Conservation (phyloP, 345 rosid species). For the Barbarea vulgaris region DNA sequence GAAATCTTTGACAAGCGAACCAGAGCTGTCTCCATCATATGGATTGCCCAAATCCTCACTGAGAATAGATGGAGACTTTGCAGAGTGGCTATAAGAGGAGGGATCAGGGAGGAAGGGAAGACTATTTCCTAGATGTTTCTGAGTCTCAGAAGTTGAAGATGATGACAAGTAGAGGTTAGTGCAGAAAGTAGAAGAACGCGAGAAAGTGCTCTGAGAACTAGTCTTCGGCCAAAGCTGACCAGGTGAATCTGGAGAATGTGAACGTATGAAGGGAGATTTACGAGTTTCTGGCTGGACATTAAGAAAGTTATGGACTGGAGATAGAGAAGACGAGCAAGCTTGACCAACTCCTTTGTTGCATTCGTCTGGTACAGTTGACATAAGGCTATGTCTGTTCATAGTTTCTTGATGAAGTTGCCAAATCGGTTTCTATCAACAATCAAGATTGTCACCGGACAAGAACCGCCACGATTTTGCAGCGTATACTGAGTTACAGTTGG, state of each 20-base stretch:
- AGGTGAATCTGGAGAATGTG: slow-evolving; percentile 51
- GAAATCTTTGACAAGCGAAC: slow-evolving; percentile 55
- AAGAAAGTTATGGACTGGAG: slow-evolving; percentile 41
- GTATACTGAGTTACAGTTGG: background rate
- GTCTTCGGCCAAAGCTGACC: slow-evolving; percentile 47
- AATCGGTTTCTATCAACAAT: slow-evolving; percentile 22
- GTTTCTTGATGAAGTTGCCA: slow-evolving; percentile 25
- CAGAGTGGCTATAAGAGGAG: slow-evolving; percentile 50
- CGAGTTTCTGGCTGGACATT: slow-evolving; percentile 43
- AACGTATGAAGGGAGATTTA: slow-evolving; percentile 45
- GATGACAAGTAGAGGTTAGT: slow-evolving; percentile 78
- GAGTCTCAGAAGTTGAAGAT: slow-evolving; percentile 68
- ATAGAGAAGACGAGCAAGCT: slow-evolving; percentile 38
- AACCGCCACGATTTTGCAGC: slow-evolving; percentile 7
- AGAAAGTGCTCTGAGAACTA: slow-evolving; percentile 50
- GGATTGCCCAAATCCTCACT: slow-evolving; percentile 53
- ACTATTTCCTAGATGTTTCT: slow-evolving; percentile 55
- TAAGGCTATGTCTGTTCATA: slow-evolving; percentile 41
- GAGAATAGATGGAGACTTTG: slow-evolving; percentile 56
- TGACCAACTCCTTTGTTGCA: slow-evolving; percentile 43
- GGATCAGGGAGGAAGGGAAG: slow-evolving; percentile 87
- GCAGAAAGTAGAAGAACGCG: slow-evolving; percentile 81
- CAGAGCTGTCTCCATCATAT: slow-evolving; percentile 52
- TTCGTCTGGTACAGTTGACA: slow-evolving; percentile 43
- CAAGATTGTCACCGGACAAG: slow-evolving; percentile 4